Percentiles rank a stretch among this genome's conserved stretches.
Conservation (phyloP, 192 early-diverging fungal species). For the Chytriomyces sp. region DNA sequence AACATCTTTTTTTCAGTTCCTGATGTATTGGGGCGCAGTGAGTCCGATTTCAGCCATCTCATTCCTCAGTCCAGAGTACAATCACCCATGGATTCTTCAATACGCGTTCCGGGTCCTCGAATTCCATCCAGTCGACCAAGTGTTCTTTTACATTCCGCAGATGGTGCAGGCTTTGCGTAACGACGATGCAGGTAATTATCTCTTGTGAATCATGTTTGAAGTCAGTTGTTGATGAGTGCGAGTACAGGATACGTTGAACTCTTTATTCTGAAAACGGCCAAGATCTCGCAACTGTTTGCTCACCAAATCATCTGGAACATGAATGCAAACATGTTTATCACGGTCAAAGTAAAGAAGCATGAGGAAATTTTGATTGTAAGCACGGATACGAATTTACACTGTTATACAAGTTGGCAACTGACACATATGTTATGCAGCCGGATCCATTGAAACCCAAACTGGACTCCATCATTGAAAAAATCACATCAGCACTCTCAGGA, state of each 20-base stretch:
- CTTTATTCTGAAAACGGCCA: conserved; percentile 92
- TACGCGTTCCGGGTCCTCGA: conserved; percentile 92
- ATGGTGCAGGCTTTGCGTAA: conserved; percentile 94
- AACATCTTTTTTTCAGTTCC: conserved; percentile 33
- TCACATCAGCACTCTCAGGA: conserved; percentile 82
- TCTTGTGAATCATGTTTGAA: neutral
- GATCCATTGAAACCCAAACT: conserved; percentile 89
- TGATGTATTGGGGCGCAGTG: conserved; percentile 89
- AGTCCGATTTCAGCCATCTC: conserved; percentile 87
- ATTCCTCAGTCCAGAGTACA: conserved; percentile 57
- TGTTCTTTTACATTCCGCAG: conserved; percentile 99
- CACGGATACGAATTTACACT: neutral
- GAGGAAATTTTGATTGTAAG: conserved; percentile 40
- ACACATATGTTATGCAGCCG: conserved; percentile 43
- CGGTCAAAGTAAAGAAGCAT: conserved; percentile 63
- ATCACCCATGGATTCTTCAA: conserved; percentile 90
- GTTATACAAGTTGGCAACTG: neutral
- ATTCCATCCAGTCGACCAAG: conserved; percentile 87
- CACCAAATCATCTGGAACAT: conserved; percentile 99
- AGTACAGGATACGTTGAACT: conserved; percentile 86
- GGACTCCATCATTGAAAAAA: conserved; percentile 84
- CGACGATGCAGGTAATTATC: conserved; percentile 64
- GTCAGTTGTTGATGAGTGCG: neutral
- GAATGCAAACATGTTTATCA: conserved; percentile 94
- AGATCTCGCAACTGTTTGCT: conserved; percentile 94